Base-by-base conservation (phyloP, 306 rosid species). In the Prinsepia uniflora region DNA sequence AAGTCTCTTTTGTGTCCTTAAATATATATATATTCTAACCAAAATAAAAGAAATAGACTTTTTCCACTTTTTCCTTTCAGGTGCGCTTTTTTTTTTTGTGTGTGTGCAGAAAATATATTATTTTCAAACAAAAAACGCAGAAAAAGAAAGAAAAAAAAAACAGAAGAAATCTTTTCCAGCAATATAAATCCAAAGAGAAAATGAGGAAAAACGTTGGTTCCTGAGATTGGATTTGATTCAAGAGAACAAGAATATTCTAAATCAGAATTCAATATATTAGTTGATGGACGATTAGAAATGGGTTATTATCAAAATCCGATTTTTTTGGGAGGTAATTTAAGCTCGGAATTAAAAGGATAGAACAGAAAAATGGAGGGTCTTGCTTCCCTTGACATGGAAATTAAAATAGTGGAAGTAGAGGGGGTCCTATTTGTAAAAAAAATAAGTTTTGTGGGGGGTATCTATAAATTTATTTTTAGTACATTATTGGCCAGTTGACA, bases 341-440 rank as follows among this genome's bases (percentile, higher is more conserved):
- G 72, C 69, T 72, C 45, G 40, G 69, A 83, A 70, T 70, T 7
- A 8, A 59, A 73, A 71, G 24, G 72, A 79, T 60, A 74, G 56
- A 63, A 45, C 77, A 10, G 76, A 58, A 19, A 78, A 83, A 81
- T 76, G 72, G 82, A 74, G 34, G 76, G 62, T 49, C 50, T 75
- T 72, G 66, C 63, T 57, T 75, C 53, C 49, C 54, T 49, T 12
- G 52, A 15, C 5, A 11, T 9, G 11, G 12, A 22, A 75, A 20
- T 11, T 22, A 13, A 58, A 71, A 58, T 15, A 34, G 15, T 52
- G 42, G 42, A 60, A 42, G 46, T 68, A 14, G 10, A 63, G 19
- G 63, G 17, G 65, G 66, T 74, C 71, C 49, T 22, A 56, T 44
- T 57, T 49, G 64, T 46, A 44, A 66, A 41, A n/a, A 20, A 18